A percentile compares a stretch with the other conserved stretches of the same genome.
Evolutionary conservation across 2,329 filamentous ascomycete species (phyloP).

Genomic region (Colletotrichum gloeosporioides): DNA sequence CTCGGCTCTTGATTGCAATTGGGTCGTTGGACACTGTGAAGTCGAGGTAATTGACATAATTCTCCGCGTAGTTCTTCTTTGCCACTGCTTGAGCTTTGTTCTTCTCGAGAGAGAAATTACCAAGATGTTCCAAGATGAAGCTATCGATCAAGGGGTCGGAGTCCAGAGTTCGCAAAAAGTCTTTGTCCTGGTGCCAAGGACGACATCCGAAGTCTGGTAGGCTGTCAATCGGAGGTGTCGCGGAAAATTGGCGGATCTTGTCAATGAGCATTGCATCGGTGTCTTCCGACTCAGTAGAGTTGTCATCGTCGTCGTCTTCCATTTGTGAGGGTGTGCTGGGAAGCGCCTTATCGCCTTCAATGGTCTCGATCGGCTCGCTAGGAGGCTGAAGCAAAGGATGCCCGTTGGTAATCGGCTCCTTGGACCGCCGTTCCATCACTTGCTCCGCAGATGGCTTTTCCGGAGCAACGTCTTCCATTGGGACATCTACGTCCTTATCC

Average conservation of each 20-base stretch:
- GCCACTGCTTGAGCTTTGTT: slow-evolving; percentile 41
- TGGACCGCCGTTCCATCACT: not conserved
- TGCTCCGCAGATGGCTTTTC: slow-evolving; percentile 29
- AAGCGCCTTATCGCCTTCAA: slow-evolving; percentile 29
- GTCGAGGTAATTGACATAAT: slow-evolving; percentile 57
- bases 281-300: slow-evolving; percentile 61
- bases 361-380: slow-evolving; percentile 19
- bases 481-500: slow-evolving; percentile 22
- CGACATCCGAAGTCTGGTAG: slow-evolving; percentile 53
- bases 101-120: slow-evolving; percentile 43
- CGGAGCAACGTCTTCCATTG: slow-evolving; percentile 22
- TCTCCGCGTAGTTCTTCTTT: slow-evolving; percentile 48
- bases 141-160: slow-evolving; percentile 43
- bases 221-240: slow-evolving; percentile 60
- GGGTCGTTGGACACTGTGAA: slow-evolving; percentile 63
- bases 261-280: slow-evolving; percentile 56
- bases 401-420: slow-evolving; percentile 3
- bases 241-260: slow-evolving; percentile 54
- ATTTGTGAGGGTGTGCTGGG: slow-evolving; percentile 55
- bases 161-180: slow-evolving; percentile 48
- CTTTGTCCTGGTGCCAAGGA: slow-evolving; percentile 54
- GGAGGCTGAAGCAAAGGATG: slow-evolving; percentile 5
- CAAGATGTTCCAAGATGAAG: slow-evolving; percentile 52
- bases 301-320: slow-evolving; percentile 52
- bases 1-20: slow-evolving; percentile 58